A percentile compares a stretch with the other conserved stretches of the same genome.
Evolutionary conservation across 768 basidiomycete species (phyloP).

Genomic region (Crucibulum laeve): DNA sequence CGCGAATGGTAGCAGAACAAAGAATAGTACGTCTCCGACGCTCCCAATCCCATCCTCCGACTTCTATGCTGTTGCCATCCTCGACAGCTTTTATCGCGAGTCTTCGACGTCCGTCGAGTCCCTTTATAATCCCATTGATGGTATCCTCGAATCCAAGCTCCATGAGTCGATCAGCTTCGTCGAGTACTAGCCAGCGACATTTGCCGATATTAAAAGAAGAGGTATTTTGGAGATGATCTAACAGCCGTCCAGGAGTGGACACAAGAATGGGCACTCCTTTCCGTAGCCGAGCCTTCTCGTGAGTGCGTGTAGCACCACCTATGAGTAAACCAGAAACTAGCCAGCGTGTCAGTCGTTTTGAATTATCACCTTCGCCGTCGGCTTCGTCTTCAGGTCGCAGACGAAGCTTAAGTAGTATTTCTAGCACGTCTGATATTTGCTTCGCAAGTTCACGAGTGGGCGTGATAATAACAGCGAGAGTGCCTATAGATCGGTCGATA

Average conservation of each 20-base stretch:
- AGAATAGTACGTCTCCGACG: constrained; percentile 78
- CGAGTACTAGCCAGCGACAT: constrained; percentile 92
- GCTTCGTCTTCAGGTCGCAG: constrained; percentile 54
- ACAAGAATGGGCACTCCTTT: constrained; percentile 96
- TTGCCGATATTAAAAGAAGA: constrained; percentile 90
- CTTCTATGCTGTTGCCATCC: constrained; percentile 65
- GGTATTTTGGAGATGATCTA: constrained; percentile 97
- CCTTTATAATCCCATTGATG: constrained; percentile 82
- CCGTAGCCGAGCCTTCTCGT: constrained; percentile 93
- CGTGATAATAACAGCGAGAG: constrained; percentile 89
- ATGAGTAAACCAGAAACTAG: constrained; percentile 90
- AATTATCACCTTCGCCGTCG: constrained; percentile 41
- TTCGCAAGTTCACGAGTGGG: constrained; percentile 95
- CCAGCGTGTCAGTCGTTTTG: constrained; percentile 72
- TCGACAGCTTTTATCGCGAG: constrained; percentile 66
- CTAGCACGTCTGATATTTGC: constrained; percentile 95
- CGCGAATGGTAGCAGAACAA: constrained; percentile 95
- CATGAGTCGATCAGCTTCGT: constrained; percentile 97
- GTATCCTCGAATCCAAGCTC: constrained; percentile 98
- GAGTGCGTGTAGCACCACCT: constrained; percentile 89
- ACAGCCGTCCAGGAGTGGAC: constrained; percentile 88
- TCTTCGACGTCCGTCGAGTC: constrained; percentile 77
- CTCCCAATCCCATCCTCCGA: constrained; percentile 85
- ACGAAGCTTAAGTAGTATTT: constrained; percentile 72
- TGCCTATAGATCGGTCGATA: constrained; percentile 93